Evolutionary conservation across 768 basidiomycete genomes (phyloP).

Genomic region (Artomyces pyxidatus): DNA sequence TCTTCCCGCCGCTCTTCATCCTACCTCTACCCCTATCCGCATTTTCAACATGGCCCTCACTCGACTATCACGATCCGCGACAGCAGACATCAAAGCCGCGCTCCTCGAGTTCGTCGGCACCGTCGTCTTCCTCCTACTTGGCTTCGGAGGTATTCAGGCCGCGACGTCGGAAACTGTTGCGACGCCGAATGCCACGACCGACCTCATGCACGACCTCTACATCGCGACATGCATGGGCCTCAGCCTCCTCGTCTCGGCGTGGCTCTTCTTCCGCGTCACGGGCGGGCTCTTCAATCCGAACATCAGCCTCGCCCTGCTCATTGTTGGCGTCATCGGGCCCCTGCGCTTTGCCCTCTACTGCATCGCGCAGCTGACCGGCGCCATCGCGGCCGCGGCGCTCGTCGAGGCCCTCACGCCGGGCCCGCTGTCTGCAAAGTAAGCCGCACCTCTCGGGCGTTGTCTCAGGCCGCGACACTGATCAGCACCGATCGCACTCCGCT

Average conservation of each 20-base stretch:
- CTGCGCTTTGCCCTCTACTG: slow-evolving; percentile 51
- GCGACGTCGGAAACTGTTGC: slow-evolving; percentile 28
- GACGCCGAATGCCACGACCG: slow-evolving; percentile 2
- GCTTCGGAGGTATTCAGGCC: slow-evolving; percentile 57
- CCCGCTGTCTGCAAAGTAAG: slow-evolving; percentile 46
- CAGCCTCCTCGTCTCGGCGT: slow-evolving; percentile 52
- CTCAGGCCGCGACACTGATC: not conserved
- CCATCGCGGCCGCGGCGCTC: slow-evolving; percentile 50
- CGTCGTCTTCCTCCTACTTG: slow-evolving; percentile 54
- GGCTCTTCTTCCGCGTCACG: slow-evolving; percentile 59
- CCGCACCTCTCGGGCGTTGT: not conserved
- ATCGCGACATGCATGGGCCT: slow-evolving; percentile 55
- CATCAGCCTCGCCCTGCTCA: slow-evolving; percentile 49
- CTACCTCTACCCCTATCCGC: not conserved
- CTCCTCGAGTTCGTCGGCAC: slow-evolving; percentile 54
- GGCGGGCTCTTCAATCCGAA: slow-evolving; percentile 64
- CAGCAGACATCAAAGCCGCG: slow-evolving; percentile 39
- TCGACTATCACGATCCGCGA: slow-evolving; percentile 17
- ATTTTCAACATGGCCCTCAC: not conserved
- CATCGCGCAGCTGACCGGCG: slow-evolving; percentile 54
- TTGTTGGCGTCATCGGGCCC: slow-evolving; percentile 47
- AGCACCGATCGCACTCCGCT: not conserved
- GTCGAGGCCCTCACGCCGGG: slow-evolving; percentile 48
- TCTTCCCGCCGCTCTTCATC: not conserved
- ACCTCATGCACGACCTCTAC: slow-evolving; percentile 40